Conservation (phyloP, 2,329 filamentous ascomycete species). For the Colletotrichum coccodes region DNA sequence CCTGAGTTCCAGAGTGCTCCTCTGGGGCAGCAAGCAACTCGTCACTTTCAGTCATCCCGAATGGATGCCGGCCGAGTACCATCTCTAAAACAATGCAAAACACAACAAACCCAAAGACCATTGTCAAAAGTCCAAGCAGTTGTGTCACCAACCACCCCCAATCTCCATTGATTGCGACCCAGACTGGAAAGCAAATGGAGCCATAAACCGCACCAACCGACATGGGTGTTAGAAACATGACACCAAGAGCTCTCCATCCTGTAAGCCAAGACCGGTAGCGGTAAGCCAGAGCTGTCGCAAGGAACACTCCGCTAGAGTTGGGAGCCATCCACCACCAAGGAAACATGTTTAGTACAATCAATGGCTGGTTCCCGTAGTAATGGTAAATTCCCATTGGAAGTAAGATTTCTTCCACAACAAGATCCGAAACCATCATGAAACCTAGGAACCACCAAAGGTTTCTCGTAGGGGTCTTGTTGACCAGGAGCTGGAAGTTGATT, state of each 20-base stretch:
- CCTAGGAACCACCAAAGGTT: not conserved
- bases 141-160: not conserved
- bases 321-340: not conserved
- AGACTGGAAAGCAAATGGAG: not conserved
- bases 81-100: not conserved
- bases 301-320: not conserved
- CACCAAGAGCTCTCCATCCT: not conserved
- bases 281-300: not conserved
- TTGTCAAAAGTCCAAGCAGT: not conserved
- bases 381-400: not conserved
- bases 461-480: not conserved
- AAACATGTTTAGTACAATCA: not conserved
- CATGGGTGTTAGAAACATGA: not conserved
- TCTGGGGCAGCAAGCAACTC: no score
- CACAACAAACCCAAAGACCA: not conserved
- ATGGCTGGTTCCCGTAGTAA: not conserved
- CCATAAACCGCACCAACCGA: not conserved
- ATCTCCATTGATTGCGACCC: not conserved
- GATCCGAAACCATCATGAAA: not conserved
- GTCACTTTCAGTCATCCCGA: no score
- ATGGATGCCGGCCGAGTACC: not conserved
- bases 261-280: not conserved
- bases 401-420: not conserved
- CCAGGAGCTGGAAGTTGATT: not conserved
- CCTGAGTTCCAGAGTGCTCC: no score